Evolutionary conservation across 768 basidiomycete species (phyloP).

Genomic region (Tylopilus plumbeoviolaceoides): DNA sequence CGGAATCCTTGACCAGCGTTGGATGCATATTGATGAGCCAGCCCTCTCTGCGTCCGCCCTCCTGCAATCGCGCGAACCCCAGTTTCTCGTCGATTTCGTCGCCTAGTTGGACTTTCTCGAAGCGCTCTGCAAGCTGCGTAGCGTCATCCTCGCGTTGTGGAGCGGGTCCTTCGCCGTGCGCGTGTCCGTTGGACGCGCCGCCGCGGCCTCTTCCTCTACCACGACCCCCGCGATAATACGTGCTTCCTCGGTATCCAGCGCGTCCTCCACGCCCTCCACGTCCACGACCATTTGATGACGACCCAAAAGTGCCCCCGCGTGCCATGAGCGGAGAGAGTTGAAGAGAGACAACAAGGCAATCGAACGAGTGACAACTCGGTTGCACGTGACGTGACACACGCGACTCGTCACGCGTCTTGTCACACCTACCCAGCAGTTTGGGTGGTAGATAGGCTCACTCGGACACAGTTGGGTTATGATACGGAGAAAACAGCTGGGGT

Average conservation of each 20-base stretch:
- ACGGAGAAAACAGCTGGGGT: constrained; percentile 16
- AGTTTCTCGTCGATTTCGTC: constrained; percentile 95
- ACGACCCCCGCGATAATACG: constrained; percentile 45
- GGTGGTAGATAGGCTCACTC: no score
- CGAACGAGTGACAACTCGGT: constrained; percentile 5
- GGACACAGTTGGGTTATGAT: no score
- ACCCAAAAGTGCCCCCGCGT: constrained; percentile 52
- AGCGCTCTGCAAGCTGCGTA: constrained; percentile 77
- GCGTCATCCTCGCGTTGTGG: constrained; percentile 86
- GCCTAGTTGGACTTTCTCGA: constrained; percentile 68
- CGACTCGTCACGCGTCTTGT: constrained; percentile 18
- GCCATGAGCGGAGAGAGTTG: constrained; percentile 27
- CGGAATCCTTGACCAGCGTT: constrained; percentile 85
- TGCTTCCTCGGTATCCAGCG: constrained; percentile 25
- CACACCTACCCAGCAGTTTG: no score
- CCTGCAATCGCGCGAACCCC: constrained; percentile 78
- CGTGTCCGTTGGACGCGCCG: constrained; percentile 27
- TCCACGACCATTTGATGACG: constrained; percentile 43
- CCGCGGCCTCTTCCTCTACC: constrained; percentile 42
- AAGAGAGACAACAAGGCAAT: constrained; percentile 1
- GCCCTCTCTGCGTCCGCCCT: constrained; percentile 74
- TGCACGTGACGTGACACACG: constrained; percentile 25
- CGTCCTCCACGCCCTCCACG: constrained; percentile 43
- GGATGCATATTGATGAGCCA: constrained; percentile 99
- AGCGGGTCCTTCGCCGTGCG: constrained; percentile 43